Base-by-base conservation (phyloP, 139 green algal genomes). In the Asterochloris sp. region DNA sequence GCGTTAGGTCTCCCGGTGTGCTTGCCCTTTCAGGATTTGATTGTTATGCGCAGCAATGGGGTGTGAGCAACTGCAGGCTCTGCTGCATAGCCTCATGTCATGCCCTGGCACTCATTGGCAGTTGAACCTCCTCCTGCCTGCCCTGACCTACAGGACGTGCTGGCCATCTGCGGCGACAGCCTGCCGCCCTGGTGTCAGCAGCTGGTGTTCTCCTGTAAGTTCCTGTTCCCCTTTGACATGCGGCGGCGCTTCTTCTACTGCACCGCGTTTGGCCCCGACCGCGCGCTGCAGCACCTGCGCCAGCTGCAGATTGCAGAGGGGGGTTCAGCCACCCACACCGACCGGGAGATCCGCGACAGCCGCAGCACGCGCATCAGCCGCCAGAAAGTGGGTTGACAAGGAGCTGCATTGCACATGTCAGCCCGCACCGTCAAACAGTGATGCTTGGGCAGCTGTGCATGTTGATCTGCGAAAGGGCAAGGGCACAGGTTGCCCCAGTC, bases 201-300 rank as follows among this genome's bases (percentile, higher is more conserved):
- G 75, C 88, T 99, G 54, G 89, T 91, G 14, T 83, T 82, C 28
- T 60, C 68, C 60, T 89, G 82, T 84, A 89, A 87, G 61, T 96
- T 95, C 89, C 89, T 99, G 73, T 98, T 99, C 80, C 95, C 96
- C 17, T 97, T 99, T 79, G 92, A 97, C 77, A 73, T 92, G 47
- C 91, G 95, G 38, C 83, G 90, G 26, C 88, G 92, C 76, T 96
- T 96, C 89, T 98, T 99, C 78, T 92, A 97, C 87, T 93, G 83
- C 87, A 98, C 95, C 21, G 88, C 92, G 13, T 96, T 99, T 84
- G 95, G 95, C 28, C 84, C 98, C 64, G 89, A 87, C 0, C 91
- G 96, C 24, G 94, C 95, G 27, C 88, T 99, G 84, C 90, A 96
- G 79, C 92, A 96, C 83, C 90, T 98, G 85, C 94, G 84, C 79